Evolutionary conservation across 108 stramenopile genomes (phyloP).

Genomic region (Cyclotella choctawhatcheeana): DNA sequence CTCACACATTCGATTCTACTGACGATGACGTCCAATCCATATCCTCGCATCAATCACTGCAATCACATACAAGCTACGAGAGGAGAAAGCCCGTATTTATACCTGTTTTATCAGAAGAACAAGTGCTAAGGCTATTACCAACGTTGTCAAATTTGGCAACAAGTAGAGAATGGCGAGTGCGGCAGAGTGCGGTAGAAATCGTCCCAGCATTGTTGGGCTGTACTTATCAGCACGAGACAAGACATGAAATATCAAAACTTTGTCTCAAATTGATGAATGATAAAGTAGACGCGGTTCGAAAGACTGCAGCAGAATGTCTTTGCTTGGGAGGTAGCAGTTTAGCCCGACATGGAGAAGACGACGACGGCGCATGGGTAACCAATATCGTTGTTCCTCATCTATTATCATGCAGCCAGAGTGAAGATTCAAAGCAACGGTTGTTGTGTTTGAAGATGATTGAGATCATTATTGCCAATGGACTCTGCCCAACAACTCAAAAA

Average conservation of each 20-base stretch:
- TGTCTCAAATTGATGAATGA: slow-evolving; percentile 80
- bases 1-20: slow-evolving; percentile 29
- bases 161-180: slow-evolving; percentile 88
- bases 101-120: slow-evolving; percentile 83
- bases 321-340: slow-evolving; percentile 85
- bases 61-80: slow-evolving; percentile 64
- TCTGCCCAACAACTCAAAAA: slow-evolving; percentile 29
- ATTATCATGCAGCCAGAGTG: slow-evolving; percentile 59
- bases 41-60: slow-evolving; percentile 58
- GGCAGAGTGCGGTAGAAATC: slow-evolving; percentile 92
- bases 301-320: slow-evolving; percentile 85
- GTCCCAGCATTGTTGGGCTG: slow-evolving; percentile 89
- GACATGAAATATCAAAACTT: slow-evolving; percentile 82
- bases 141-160: slow-evolving; percentile 84
- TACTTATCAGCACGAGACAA: slow-evolving; percentile 77
- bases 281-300: slow-evolving; percentile 83
- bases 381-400: slow-evolving; percentile 85
- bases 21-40: slow-evolving; percentile 78
- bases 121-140: slow-evolving; percentile 83
- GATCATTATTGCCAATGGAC: slow-evolving; percentile 66
- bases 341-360: slow-evolving; percentile 79
- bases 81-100: slow-evolving; percentile 81
- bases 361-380: slow-evolving; percentile 82
- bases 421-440: slow-evolving; percentile 77
- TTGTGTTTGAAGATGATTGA: slow-evolving; percentile 87